Evolutionary conservation across 495 filamentous ascomycete species (phyloP).

Genomic region (Neurospora intermedia): DNA sequence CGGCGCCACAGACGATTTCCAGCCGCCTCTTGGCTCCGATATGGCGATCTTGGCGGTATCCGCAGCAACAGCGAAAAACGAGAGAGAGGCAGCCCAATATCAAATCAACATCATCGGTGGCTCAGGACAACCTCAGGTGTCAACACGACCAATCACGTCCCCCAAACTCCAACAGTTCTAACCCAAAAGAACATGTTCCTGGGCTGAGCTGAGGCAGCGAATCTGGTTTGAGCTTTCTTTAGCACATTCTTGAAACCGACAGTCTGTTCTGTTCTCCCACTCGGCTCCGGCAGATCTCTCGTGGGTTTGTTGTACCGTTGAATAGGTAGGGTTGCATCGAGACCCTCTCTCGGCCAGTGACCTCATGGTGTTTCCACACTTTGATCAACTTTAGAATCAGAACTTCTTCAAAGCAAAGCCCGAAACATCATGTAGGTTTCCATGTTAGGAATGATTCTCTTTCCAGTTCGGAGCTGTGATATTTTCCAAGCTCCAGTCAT

Average conservation of each 20-base stretch:
- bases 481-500: background rate
- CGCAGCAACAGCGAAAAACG: background rate
- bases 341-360: background rate
- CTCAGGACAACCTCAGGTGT: background rate
- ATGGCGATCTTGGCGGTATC: background rate
- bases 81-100: background rate
- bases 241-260: background rate
- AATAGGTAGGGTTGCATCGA: background rate
- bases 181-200: background rate
- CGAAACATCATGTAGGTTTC: background rate
- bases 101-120: background rate
- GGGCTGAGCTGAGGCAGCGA: background rate
- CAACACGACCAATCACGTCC: background rate
- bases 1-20: conserved; percentile 13
- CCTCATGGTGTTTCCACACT: background rate
- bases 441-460: background rate
- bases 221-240: background rate
- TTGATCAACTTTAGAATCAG: background rate
- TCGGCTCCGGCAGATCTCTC: background rate
- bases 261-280: background rate
- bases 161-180: background rate
- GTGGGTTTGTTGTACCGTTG: background rate
- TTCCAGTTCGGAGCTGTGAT: background rate
- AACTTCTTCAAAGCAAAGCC: background rate
- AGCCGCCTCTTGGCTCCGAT: conserved; percentile 1